These are phyloP conservation scores for Talaromyces sp. DNA, from an alignment of 2,329 filamentous ascomycete species.

Conservation along the genomic window DNA sequence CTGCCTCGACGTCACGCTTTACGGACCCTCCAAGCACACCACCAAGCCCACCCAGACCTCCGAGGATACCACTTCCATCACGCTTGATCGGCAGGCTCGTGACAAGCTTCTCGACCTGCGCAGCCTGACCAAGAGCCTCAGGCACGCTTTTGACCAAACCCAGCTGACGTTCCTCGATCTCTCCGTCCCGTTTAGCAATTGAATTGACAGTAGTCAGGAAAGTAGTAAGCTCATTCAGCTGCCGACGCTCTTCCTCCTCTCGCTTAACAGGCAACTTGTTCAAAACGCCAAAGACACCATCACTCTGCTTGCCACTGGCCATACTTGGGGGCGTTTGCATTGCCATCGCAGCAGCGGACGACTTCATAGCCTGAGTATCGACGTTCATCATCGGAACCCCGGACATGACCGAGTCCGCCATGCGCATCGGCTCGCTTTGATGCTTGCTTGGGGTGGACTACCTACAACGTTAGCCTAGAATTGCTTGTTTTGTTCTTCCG, in stretches of 20 bases:
- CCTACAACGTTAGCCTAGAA: not conserved
- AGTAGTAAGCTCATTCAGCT: slow-evolving; percentile 1
- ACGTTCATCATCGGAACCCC: not conserved
- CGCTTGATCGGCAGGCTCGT: slow-evolving; percentile 12
- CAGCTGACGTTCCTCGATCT: slow-evolving; percentile 6
- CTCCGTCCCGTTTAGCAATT: slow-evolving; percentile 4
- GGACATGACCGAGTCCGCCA: not conserved
- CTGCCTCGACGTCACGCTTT: not conserved
- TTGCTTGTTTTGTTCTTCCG: too few species aligned
- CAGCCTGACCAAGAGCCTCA: slow-evolving; percentile 3
- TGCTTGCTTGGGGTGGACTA: slow-evolving; percentile 8
- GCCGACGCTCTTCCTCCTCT: not conserved
- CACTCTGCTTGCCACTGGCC: not conserved
- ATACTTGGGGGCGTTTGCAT: not conserved
- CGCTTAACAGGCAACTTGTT: not conserved
- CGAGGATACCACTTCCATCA: not conserved
- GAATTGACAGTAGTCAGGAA: slow-evolving; percentile 5
- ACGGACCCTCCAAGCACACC: not conserved
- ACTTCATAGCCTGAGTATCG: slow-evolving; percentile 11
- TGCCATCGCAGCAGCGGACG: slow-evolving; percentile 9
- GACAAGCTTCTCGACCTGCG: not conserved
- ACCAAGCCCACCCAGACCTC: not conserved
- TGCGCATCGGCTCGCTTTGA: slow-evolving; percentile 16
- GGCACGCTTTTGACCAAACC: slow-evolving; percentile 12
- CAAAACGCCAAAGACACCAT: slow-evolving; percentile 2